Evolutionary conservation across 345 rosid genomes (phyloP).

Genomic region (Populus pruinosa): DNA sequence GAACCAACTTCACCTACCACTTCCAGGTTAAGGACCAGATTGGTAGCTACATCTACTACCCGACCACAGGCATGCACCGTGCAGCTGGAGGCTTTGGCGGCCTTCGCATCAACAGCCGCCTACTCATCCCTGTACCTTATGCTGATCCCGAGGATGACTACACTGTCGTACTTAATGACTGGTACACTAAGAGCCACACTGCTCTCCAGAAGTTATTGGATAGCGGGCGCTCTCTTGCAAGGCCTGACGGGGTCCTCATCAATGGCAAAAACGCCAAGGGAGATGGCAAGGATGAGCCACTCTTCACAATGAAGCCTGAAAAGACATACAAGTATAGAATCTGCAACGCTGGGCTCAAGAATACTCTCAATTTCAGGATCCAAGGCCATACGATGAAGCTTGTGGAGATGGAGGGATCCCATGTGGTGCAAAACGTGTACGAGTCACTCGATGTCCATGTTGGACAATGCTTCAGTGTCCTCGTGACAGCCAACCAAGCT

Average conservation of each 20-base stretch:
- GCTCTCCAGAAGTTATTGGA: constrained; percentile 23
- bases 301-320: constrained; percentile 32
- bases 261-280: constrained; percentile 21
- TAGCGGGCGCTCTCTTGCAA: constrained; percentile 23
- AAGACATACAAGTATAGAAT: constrained; percentile 36
- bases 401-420: constrained; percentile 37
- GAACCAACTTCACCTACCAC: constrained; percentile 33
- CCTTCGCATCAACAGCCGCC: constrained; percentile 31
- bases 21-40: constrained; percentile 41
- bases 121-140: constrained; percentile 34
- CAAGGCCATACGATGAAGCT: constrained; percentile 32
- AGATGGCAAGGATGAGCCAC: constrained; percentile 22
- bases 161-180: constrained; percentile 30
- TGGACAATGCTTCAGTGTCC: constrained; percentile 26
- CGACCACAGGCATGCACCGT: constrained; percentile 18
- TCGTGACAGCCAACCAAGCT: constrained; percentile 25
- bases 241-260: constrained; percentile 31
- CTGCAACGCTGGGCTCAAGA: constrained; percentile 31
- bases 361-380: constrained; percentile 31
- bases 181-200: constrained; percentile 24
- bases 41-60: constrained; percentile 33
- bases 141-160: constrained; percentile 34
- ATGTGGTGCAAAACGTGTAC: constrained; percentile 28
- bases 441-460: constrained; percentile 33
- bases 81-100: constrained; percentile 34